Percentiles rank a stretch among this genome's conserved stretches.
These are phyloP conservation scores for Gossypium longicalyx DNA, from an alignment of 345 rosid genomes.

Conservation along the genomic window DNA sequence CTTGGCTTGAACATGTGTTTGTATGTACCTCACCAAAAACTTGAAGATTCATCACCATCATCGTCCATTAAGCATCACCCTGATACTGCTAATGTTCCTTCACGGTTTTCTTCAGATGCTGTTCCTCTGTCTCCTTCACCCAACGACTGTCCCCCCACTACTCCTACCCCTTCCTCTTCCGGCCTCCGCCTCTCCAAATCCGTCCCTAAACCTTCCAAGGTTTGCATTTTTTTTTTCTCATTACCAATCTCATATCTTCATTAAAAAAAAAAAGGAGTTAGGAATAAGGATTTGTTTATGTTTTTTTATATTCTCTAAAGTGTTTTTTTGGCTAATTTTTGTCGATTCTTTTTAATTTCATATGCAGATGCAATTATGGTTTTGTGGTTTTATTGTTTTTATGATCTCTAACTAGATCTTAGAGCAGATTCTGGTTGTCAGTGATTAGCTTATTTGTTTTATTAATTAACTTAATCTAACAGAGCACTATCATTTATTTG, in stretches of 20 bases:
- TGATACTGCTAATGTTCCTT: conserved; percentile 10
- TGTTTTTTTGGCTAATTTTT: not conserved
- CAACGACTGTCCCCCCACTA: conserved; percentile 26
- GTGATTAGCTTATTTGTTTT: not conserved
- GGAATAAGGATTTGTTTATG: not conserved
- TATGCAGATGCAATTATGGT: not conserved
- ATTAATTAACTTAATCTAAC: not conserved
- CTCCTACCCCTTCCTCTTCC: conserved; percentile 69
- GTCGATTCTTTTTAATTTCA: not conserved
- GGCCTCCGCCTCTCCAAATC: conserved; percentile 58
- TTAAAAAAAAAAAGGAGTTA: no score
- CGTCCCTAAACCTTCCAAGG: conserved; percentile 55
- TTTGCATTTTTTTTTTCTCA: conserved; percentile 10
- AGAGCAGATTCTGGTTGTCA: conserved; percentile 1
- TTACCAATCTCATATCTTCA: not conserved
- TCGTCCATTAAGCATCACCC: conserved; percentile 11
- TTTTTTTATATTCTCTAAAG: conserved; percentile 6
- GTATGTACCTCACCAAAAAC: conserved; percentile 49
- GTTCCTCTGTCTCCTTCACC: conserved; percentile 22
- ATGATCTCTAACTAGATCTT: conserved; percentile 15
- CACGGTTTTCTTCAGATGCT: conserved; percentile 26
- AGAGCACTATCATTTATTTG: not conserved
- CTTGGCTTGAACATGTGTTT: conserved; percentile 72
- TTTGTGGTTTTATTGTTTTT: not conserved
- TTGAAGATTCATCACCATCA: conserved; percentile 36